Base-by-base conservation (phyloP, 2,329 filamentous ascomycete genomes). In the Cephalotrichum gorgonifer region DNA sequence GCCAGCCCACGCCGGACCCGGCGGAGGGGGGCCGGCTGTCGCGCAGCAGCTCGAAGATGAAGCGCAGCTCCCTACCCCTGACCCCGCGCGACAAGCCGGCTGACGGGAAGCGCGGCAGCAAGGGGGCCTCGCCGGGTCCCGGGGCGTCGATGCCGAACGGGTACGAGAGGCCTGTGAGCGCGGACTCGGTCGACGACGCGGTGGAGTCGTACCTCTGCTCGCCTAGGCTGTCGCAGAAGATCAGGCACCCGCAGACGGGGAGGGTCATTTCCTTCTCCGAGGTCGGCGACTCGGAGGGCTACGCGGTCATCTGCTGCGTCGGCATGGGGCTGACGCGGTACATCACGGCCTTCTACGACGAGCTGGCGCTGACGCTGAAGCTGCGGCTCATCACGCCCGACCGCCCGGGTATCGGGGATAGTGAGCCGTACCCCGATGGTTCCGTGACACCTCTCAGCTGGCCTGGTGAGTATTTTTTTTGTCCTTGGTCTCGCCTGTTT, bases 241-340 rank as follows among this genome's bases (percentile, higher is more conserved):
- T 97, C 47, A 75, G 76, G 22, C 88, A 96, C 64, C 88, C 89
- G 1, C 83, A 87, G 51, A 94, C 87, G 0, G 89, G 90, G 1
- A 81, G 93, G 15, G 75, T 85, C 3, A 96, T 98, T 55, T 94
- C 89, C 1, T 98, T 96, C 60, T 97, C 91, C 0, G 93, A 98
- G 64, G 93, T 98, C 3, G 93, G 93, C 14, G 90, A 97, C 62
- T 83, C 90, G 0, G 81, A 91, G 41, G 93, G 93, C 2, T 91
- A 85, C 55, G 91, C 89, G 3, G 88, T 98, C 2, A 90, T 98
- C 57, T 94, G 93, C 62, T 98, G 93, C 59, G 89, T 98, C 3
- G 93, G 93, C 20, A 98, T 98, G 93, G 93, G 93, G 0, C 67
- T 98, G 58, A 98, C 93, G 11, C 80, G 93, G 65, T 98, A 93